Base-by-base conservation (phyloP, 257 asterid species). In the Verbena officinalis region DNA sequence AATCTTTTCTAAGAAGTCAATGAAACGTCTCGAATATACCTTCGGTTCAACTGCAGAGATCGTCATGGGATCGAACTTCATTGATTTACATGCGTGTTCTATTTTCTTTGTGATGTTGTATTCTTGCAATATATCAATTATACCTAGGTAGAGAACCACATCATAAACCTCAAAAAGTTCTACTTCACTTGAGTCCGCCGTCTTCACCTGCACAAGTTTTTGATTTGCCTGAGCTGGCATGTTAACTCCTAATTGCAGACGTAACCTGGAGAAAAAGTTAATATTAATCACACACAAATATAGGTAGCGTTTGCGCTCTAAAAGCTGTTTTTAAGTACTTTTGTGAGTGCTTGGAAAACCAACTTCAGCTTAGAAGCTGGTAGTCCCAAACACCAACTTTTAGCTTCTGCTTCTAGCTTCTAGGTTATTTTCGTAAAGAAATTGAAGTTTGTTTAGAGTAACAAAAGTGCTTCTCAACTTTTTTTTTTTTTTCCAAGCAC, bases 181-280 rank as follows among this genome's bases (percentile, higher is more conserved):
- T 2, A 81, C 82, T 71, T 84, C 92, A 6, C 75, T 74, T 6
- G 92, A 70, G 70, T 71, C 85, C 0, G n/a, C n/a, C n/a, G 73
- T 65, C 46, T 82, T 85, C 3, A 78, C 84, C 73, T 79, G 87
- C 74, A 53, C 46, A 17, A 90, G 77, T 65, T 78, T 93, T 72
- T 68, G 86, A 70, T 80, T 83, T 58, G 95, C 99, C 81, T 87
- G 95, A 51, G 99, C 97, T 5, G 99, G 99, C 99, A 93, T 93
- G 89, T 93, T 84, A 23, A 93, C 99, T 14, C 99, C 99, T 50
- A 93, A 58, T 67, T 93, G 99, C 68, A 93, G 97, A 73, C 96
- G 82, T 65, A 93, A 81, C 89, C 99, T 93, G 79, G 71, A 44
- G n/a, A n/a, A n/a, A n/a, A n/a, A n/a, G n/a, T n/a, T n/a, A n/a